Evolutionary conservation across 176 grass and related monocot species (phyloP), one percentile per base, ranked within the genome.

Genomic region (Cymbopogon citratus): DNA sequence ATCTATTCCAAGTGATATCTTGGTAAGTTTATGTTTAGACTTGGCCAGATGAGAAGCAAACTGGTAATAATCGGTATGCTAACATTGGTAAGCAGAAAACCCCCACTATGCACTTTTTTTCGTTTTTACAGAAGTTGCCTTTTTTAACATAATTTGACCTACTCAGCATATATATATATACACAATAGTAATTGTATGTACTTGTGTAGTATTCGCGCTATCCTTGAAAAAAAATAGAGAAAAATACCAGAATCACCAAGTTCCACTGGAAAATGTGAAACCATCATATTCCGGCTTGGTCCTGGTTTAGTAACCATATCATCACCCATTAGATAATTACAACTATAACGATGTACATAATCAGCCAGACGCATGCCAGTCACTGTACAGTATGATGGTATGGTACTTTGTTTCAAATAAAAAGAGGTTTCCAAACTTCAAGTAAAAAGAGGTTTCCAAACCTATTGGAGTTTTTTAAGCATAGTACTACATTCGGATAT

Each of bases 11-110:
- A 64, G 59, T 31, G 4, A 66, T 24, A 65, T 21, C 44, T 57
- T 34, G 12, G 26, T 79, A 46, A 67, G 4, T 73, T 54, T 84
- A 1, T 74, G 67, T 56, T 83, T 45, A 27, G 69, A 83, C 67
- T 78, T 56, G 1, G 33, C 12, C 33, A 57, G 56, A 23, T 18
- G 13, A 63, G 24, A 63, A 65, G 12, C 19, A 51, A 33, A 19
- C 26, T 14, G 12, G 46, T 12, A 28, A 9, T 45, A 81, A 44
- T 64, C 14, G 45, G 36, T 56, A 54, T 6, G 16, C 38, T 29
- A 71, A 59, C 7, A 21, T 14, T 71, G 24, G 23, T 40, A 70
- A 19, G 48, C 65, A 59, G 49, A 57, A 81, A 71, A 81, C 8
- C 35, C 51, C 9, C 57, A 44, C 9, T 43, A 9, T 21, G 3